A percentile compares a stretch with the other conserved stretches of the same genome.
phyloP scores from a whole-genome alignment of 2,329 filamentous ascomycete species.

The Biscogniauxia marginata region DNA sequence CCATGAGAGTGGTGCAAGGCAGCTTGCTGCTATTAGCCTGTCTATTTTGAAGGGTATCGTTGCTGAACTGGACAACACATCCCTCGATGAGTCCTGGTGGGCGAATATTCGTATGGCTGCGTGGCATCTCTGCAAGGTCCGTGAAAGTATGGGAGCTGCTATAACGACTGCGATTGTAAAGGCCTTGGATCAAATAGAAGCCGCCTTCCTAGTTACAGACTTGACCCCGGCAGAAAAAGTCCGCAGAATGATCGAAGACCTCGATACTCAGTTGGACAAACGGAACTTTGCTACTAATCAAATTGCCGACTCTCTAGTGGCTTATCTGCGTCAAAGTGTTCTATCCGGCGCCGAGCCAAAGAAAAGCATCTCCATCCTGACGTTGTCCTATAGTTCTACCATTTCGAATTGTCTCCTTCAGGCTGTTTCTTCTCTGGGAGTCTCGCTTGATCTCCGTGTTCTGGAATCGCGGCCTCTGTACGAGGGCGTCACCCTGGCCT shows the following conservation, averaged over 20 bases:
- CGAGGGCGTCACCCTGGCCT: constrained; percentile 60
- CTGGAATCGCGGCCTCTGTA: constrained; percentile 67
- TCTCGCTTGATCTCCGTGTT: constrained; percentile 54
- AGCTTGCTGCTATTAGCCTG: constrained; percentile 56
- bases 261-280: constrained; percentile 21
- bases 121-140: constrained; percentile 64
- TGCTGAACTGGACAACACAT: constrained; percentile 28
- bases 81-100: constrained; percentile 50
- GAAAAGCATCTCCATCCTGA: constrained; percentile 50
- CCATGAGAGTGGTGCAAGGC: constrained; percentile 57
- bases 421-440: constrained; percentile 34
- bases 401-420: constrained; percentile 49
- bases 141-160: constrained; percentile 65
- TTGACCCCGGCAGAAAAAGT: constrained; percentile 26
- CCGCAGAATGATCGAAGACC: constrained; percentile 21
- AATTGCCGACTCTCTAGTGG: constrained; percentile 37
- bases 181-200: constrained; percentile 42
- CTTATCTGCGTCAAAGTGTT: constrained; percentile 31
- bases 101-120: constrained; percentile 50
- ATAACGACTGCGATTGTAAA: constrained; percentile 51
- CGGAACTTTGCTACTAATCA: constrained; percentile 19
- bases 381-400: constrained; percentile 62
- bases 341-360: constrained; percentile 1
- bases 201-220: constrained; percentile 15
- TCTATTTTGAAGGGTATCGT: constrained; percentile 47